Conservation (phyloP, 2,329 filamentous ascomycete species). For the Hymenoscyphus salicellus region DNA sequence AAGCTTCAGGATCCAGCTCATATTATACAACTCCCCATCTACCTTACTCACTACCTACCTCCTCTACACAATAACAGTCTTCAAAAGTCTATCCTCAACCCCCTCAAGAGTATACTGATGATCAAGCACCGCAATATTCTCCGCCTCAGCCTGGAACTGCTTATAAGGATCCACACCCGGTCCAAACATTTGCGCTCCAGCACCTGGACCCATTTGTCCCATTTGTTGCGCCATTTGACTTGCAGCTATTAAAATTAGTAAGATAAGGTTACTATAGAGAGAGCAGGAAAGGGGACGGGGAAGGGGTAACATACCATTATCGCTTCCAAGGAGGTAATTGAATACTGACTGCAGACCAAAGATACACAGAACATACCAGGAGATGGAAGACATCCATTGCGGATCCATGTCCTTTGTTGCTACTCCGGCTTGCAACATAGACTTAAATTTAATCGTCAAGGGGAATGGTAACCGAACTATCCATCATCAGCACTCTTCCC, state of each 20-base stretch:
- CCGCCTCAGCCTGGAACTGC: constrained; percentile 85
- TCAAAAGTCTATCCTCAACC: constrained; percentile 79
- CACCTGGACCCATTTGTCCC: constrained; percentile 67
- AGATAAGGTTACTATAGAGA: too few relatives aligned
- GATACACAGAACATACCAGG: constrained; percentile 97
- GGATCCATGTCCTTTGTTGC: constrained; percentile 95
- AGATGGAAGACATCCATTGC: constrained; percentile 96
- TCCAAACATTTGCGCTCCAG: constrained; percentile 71
- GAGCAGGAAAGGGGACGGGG: too few relatives aligned
- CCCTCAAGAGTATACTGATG: constrained; percentile 89
- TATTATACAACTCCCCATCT: background rate
- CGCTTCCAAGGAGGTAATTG: constrained; percentile 91
- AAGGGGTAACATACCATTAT: constrained; percentile 70
- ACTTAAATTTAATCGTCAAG: constrained; percentile 97
- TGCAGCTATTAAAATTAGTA: constrained; percentile 59
- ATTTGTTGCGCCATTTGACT: constrained; percentile 87
- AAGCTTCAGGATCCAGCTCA: background rate
- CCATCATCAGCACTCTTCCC: constrained; percentile 26
- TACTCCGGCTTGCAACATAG: constrained; percentile 96
- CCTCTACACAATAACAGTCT: constrained; percentile 35
- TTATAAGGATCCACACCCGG: constrained; percentile 95
- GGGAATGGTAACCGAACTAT: constrained; percentile 94
- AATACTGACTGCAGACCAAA: constrained; percentile 97
- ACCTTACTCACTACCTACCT: background rate
- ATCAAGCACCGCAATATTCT: constrained; percentile 93